Base-by-base conservation (phyloP, 352 stramenopile species). In the Phytophthora capsici region DNA sequence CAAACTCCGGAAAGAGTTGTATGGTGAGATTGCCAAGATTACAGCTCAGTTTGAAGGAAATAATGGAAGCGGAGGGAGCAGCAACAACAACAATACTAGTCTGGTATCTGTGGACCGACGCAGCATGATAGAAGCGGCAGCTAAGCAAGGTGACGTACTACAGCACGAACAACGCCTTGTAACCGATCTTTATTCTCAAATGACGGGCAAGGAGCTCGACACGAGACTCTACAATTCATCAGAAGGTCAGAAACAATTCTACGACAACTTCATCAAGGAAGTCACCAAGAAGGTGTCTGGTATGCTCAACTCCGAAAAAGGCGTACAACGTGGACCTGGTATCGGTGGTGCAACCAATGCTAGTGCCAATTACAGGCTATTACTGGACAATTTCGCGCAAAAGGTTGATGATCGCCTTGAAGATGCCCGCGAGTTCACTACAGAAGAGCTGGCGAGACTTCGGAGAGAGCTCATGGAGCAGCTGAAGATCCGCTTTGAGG, bases 201-300 rank as follows among this genome's bases (percentile, higher is more conserved):
- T 88, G 71, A 86, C 75, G 34, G 73, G 78, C 20, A 56, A 69
- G 10, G 80, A 88, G 23, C 50, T 89, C 14, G 77, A 89, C 26
- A 75, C 75, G 0, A 75, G 69, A 30, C 74, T 89, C 47, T 61
- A 83, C 40, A 68, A 75, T 9, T 63, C 60, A 6, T 64, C 84
- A 2, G 79, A 79, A 56, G 69, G 57, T 5, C 79, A 87, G 50
- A 80, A 77, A 34, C 79, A 90, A 44, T 77, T 88, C 28, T 91
- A 92, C 69, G 85, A 94, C 50, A 73, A 71, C 7, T 80, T 91
- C 32, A 73, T 93, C 47, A 84, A 87, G 43, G 85, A 91, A 63
- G 68, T 94, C 25, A 90, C 79, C 9, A 91, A 93, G 55, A 95
- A 91, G 57, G 86, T 95, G 30, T 82, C 80, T 43, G 60, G 71